Conservation (phyloP, 148 eudicot genomes). For the Spergularia marina region DNA sequence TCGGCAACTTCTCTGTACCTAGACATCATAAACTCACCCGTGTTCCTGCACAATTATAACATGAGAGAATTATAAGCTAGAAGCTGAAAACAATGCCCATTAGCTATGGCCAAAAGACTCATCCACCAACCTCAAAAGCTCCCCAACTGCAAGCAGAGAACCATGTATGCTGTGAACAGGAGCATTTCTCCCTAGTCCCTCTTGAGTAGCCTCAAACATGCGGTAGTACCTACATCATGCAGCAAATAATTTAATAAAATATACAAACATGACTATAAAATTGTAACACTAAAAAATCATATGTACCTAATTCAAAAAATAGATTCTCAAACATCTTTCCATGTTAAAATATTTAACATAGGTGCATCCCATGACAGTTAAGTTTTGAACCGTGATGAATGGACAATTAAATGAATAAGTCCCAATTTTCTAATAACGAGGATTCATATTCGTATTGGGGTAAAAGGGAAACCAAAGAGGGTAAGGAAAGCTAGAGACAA, state of each 20-base stretch:
- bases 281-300: neutral
- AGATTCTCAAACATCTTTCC: too few species aligned
- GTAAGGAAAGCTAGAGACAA: too few species aligned
- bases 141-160: slow-evolving; percentile 96
- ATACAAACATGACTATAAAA: neutral
- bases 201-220: slow-evolving; percentile 98
- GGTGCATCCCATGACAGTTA: too few species aligned
- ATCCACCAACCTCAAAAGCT: slow-evolving; percentile 75
- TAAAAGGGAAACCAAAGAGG: too few species aligned
- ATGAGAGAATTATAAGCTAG: neutral
- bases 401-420: too few species aligned
- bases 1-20: slow-evolving; percentile 98
- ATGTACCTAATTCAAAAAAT: too few species aligned
- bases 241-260: slow-evolving; percentile 9
- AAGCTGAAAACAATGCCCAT: neutral
- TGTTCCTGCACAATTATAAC: slow-evolving; percentile 58
- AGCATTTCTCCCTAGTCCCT: slow-evolving; percentile 89
- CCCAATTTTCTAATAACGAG: too few species aligned
- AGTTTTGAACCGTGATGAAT: too few species aligned
- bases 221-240: slow-evolving; percentile 73
- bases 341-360: too few species aligned
- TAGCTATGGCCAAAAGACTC: neutral
- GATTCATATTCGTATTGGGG: too few species aligned
- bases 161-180: slow-evolving; percentile 97
- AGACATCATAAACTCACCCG: slow-evolving; percentile 99